Conservation (phyloP, 176 grass and related monocot genomes). For the Aegilops sharonensis region DNA sequence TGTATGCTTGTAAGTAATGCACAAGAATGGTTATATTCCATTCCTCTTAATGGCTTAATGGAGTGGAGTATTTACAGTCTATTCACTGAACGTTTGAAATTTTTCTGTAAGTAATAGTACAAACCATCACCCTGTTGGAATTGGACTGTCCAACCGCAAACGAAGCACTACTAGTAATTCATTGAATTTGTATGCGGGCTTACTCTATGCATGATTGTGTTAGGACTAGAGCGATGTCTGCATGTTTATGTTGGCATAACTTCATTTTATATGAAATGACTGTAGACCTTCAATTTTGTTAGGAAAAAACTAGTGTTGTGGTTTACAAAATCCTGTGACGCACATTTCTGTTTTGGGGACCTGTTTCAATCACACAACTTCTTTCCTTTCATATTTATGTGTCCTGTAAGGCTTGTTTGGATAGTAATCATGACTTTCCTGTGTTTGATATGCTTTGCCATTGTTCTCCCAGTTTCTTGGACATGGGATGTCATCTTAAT, state of each 20-base stretch:
- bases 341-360: background rate
- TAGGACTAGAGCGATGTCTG: background rate
- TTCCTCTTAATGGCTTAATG: background rate
- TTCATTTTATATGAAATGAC: background rate
- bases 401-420: background rate
- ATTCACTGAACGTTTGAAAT: background rate
- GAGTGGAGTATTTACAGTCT: background rate
- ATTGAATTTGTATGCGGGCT: background rate
- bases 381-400: slow-evolving; percentile 8
- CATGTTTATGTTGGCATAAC: background rate
- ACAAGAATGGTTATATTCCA: background rate
- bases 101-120: background rate
- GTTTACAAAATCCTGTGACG: background rate
- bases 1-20: background rate
- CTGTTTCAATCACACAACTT: background rate
- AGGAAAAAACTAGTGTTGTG: background rate
- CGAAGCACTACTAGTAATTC: background rate
- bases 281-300: background rate
- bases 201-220: background rate
- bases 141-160: background rate
- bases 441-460: background rate
- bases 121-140: background rate
- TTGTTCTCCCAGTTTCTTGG: background rate
- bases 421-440: background rate
- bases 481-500: background rate